Conservation (phyloP, 2,329 filamentous ascomycete genomes). For the Helotiales sp. region DNA sequence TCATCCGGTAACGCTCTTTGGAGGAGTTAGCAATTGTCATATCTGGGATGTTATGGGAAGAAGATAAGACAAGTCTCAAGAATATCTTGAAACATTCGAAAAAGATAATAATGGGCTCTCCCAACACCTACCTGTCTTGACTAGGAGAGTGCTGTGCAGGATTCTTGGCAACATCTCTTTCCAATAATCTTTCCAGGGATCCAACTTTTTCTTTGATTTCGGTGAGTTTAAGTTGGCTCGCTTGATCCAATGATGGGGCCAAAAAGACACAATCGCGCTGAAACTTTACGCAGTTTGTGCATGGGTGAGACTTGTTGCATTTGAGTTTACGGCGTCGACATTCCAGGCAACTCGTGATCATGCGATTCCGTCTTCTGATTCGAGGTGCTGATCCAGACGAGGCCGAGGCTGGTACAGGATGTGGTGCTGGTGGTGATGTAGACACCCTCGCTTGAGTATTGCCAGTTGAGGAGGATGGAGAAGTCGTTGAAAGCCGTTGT, state of each 20-base stretch:
- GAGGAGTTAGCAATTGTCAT: too few species aligned
- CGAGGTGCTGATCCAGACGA: slow-evolving; percentile 31
- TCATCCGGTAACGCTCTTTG: slow-evolving; percentile 51
- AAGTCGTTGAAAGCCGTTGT: not conserved
- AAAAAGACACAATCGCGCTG: slow-evolving; percentile 52
- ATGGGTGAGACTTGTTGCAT: slow-evolving; percentile 76
- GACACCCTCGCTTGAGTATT: not conserved
- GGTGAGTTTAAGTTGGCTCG: slow-evolving; percentile 70
- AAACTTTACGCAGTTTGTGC: slow-evolving; percentile 52
- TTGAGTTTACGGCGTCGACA: slow-evolving; percentile 78
- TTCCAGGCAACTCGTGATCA: slow-evolving; percentile 72
- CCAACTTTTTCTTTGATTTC: slow-evolving; percentile 83
- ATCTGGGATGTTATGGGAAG: too few species aligned
- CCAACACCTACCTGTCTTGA: too few species aligned
- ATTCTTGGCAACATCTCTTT: slow-evolving; percentile 67
- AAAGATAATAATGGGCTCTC: too few species aligned
- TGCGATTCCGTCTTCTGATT: slow-evolving; percentile 58
- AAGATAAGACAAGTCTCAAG: too few species aligned
- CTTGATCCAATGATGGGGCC: slow-evolving; percentile 61
- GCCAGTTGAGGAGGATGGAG: slow-evolving; percentile 9
- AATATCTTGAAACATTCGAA: too few species aligned
- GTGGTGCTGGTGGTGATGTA: not conserved
- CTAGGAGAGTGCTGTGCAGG: slow-evolving; percentile 21
- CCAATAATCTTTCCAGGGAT: slow-evolving; percentile 70
- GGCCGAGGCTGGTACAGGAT: slow-evolving; percentile 10